phyloP scores from a whole-genome alignment of 2,329 filamentous ascomycete species.

The Hymenotorrendiella dingleyae region DNA sequence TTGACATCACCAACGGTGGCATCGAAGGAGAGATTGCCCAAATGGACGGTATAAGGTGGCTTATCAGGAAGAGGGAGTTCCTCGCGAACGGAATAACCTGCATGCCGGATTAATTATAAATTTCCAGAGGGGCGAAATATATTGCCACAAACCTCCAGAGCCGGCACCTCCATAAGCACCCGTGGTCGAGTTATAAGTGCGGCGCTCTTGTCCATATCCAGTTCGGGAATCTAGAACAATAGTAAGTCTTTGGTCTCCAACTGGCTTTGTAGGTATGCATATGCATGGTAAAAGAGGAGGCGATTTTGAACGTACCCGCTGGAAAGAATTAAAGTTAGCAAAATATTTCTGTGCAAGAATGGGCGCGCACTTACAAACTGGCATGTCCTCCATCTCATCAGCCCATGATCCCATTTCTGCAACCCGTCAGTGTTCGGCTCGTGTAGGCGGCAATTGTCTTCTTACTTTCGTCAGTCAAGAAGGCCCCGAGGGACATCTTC shows the following conservation, averaged over 20 bases:
- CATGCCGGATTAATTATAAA: conserved; percentile 12
- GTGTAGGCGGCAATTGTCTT: conserved; percentile 25
- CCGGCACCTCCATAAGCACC: conserved; percentile 27
- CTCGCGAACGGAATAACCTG: conserved; percentile 63
- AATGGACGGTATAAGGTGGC: conserved; percentile 91
- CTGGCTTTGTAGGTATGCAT: background rate
- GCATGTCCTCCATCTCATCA: conserved; percentile 87
- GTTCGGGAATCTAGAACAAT: conserved; percentile 30
- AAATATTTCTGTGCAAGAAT: background rate
- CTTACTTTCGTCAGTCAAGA: conserved; percentile 88
- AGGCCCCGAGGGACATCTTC: conserved; percentile 97
- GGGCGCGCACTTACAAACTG: conserved; percentile 30
- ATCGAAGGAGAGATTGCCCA: conserved; percentile 96
- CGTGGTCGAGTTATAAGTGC: conserved; percentile 29
- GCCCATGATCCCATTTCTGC: conserved; percentile 86
- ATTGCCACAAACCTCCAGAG: conserved; percentile 24
- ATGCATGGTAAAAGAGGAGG: background rate
- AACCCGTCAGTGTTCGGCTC: conserved; percentile 35
- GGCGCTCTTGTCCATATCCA: conserved; percentile 29
- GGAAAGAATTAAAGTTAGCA: conserved; percentile 22
- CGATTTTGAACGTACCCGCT: conserved; percentile 29
- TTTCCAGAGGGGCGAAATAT: conserved; percentile 5
- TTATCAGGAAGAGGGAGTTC: conserved; percentile 80
- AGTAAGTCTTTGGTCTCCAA: conserved; percentile 11
- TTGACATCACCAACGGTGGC: conserved; percentile 76